Percentiles rank a stretch among this genome's conserved stretches.
Conservation (phyloP, 352 stramenopile species). For the Thalassiosira allenii region DNA sequence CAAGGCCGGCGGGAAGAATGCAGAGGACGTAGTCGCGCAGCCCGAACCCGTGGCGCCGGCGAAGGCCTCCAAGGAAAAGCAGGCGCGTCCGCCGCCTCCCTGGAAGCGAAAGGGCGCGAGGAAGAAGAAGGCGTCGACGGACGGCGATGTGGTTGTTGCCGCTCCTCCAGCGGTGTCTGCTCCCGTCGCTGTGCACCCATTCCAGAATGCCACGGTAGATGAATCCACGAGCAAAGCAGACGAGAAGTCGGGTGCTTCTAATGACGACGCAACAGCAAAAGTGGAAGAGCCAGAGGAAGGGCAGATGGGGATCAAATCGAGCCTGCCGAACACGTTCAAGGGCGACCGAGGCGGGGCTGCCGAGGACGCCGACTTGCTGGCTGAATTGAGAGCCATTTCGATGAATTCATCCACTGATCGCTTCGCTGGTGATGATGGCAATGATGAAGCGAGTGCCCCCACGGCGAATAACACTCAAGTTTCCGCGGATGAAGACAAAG, state of each 20-base stretch:
- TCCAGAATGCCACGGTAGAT: background rate
- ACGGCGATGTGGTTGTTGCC: background rate
- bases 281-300: background rate
- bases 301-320: constrained; percentile 24
- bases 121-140: background rate
- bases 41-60: background rate
- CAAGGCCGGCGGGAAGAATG: background rate
- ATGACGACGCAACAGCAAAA: background rate
- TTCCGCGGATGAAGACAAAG: background rate
- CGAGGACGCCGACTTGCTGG: constrained; percentile 66
- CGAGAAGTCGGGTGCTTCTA: background rate
- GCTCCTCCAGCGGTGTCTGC: background rate
- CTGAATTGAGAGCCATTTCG: constrained; percentile 62
- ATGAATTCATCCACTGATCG: constrained; percentile 43
- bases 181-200: background rate
- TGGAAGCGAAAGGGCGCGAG: constrained; percentile 11
- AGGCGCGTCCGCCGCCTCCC: constrained; percentile 1
- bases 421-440: constrained; percentile 37
- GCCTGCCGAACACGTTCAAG: constrained; percentile 33
- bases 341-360: constrained; percentile 42
- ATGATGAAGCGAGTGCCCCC: background rate
- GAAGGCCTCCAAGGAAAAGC: background rate
- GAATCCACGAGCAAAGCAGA: background rate
- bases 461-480: background rate
- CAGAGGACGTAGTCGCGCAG: background rate